Evolutionary conservation across 1,139 yeast species (phyloP).

Genomic region (Kodamaea anthophila): DNA sequence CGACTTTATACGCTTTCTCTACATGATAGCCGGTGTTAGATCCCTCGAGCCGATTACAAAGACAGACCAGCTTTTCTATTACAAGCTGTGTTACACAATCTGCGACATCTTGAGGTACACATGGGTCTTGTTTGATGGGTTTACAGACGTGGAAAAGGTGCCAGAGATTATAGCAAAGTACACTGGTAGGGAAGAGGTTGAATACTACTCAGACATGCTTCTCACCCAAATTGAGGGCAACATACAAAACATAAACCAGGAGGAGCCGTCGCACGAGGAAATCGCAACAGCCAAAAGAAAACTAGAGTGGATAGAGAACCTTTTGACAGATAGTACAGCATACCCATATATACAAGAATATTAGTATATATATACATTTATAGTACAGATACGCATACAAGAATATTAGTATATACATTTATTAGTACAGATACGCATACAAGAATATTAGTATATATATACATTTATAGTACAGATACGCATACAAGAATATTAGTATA

Average conservation of each 20-base stretch:
- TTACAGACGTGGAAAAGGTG: slow-evolving; percentile 20
- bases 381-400: slow-evolving; percentile 1
- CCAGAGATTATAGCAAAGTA: slow-evolving; percentile 7
- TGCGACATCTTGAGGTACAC: slow-evolving; percentile 8
- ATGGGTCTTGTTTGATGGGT: slow-evolving; percentile 26
- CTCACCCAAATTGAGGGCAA: slow-evolving; percentile 3
- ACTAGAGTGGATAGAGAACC: background rate
- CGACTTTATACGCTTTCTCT: slow-evolving; percentile 18
- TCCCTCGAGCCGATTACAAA: slow-evolving; percentile 6
- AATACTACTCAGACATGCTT: slow-evolving; percentile 2
- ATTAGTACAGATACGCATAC: too few relatives aligned
- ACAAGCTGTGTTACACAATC: slow-evolving; percentile 6
- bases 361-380: background rate
- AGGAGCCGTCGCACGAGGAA: slow-evolving; percentile 7
- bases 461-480: too few relatives aligned
- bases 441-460: too few relatives aligned
- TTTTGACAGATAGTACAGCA: too few relatives aligned
- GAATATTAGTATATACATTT: too few relatives aligned
- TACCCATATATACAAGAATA: background rate
- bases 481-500: too few relatives aligned
- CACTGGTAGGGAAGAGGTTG: slow-evolving; percentile 1
- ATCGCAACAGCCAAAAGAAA: slow-evolving; percentile 4
- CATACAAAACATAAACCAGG: background rate
- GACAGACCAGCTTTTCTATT: slow-evolving; percentile 7
- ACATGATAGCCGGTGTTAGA: slow-evolving; percentile 17